Conservation (phyloP, 2,329 filamentous ascomycete species). For the Mycogone perniciosa region DNA sequence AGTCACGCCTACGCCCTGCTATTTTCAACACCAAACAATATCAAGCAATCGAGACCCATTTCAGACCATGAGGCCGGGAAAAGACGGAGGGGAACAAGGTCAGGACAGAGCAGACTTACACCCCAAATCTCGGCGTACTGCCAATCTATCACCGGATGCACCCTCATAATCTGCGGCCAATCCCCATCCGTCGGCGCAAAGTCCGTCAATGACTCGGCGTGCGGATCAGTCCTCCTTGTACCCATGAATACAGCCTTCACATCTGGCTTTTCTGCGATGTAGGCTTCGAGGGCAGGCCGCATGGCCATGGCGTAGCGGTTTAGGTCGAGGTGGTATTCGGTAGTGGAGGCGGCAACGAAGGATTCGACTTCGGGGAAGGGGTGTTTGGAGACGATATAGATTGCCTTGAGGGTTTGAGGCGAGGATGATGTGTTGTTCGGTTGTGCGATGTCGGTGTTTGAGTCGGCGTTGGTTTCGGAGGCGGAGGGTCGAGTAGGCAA, state of each 20-base stretch:
- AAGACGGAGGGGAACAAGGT: no score
- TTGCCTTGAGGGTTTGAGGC: constrained; percentile 57
- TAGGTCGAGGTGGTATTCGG: constrained; percentile 68
- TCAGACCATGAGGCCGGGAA: no score
- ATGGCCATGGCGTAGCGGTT: constrained; percentile 71
- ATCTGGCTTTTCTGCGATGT: constrained; percentile 56
- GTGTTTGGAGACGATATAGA: constrained; percentile 81
- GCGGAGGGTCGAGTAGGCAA: constrained; percentile 35
- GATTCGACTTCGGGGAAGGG: constrained; percentile 81
- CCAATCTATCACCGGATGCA: constrained; percentile 97
- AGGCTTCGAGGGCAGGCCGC: constrained; percentile 72
- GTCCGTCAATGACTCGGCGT: constrained; percentile 69
- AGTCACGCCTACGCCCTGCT: not conserved
- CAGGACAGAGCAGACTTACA: constrained; percentile 45
- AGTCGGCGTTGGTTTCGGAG: constrained; percentile 18
- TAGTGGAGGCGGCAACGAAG: constrained; percentile 65
- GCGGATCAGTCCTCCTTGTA: constrained; percentile 88
- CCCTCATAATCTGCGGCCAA: constrained; percentile 88
- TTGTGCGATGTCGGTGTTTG: constrained; percentile 17
- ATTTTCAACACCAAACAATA: not conserved
- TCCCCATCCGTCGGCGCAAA: constrained; percentile 84
- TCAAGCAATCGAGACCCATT: no score
- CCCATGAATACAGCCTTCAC: constrained; percentile 54
- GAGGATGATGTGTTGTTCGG: constrained; percentile 18
- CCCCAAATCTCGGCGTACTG: constrained; percentile 91